These are phyloP conservation scores for Fusarium avenaceum DNA, from an alignment of 2,329 filamentous ascomycete species.

Conservation along the genomic window DNA sequence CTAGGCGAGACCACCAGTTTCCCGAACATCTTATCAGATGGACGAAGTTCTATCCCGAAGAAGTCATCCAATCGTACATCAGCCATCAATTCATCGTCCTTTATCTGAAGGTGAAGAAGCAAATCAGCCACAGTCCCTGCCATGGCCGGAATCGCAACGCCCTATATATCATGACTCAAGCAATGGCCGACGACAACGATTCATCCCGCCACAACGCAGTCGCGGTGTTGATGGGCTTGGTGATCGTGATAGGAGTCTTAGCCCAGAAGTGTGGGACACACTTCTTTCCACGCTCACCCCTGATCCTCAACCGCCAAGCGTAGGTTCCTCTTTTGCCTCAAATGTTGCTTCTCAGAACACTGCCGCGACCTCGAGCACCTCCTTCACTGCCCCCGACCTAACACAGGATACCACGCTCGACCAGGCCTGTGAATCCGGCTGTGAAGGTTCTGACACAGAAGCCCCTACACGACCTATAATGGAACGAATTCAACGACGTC, in stretches of 20 bases:
- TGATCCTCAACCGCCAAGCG: constrained; percentile 83
- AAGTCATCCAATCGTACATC: constrained; percentile 6
- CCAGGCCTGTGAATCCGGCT: constrained; percentile 65
- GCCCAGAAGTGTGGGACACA: constrained; percentile 83
- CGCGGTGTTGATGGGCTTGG: constrained; percentile 77
- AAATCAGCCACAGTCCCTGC: constrained; percentile 11
- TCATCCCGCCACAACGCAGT: constrained; percentile 19
- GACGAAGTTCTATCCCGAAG: constrained; percentile 4
- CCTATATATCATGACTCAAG: not conserved
- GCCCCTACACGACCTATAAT: constrained; percentile 56
- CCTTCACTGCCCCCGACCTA: constrained; percentile 51
- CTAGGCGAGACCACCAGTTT: constrained; percentile 21
- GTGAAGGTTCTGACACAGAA: constrained; percentile 69
- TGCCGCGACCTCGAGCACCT: constrained; percentile 61
- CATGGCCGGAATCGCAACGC: not conserved
- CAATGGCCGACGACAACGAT: constrained; percentile 8
- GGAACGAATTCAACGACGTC: constrained; percentile 30
- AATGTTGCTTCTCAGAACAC: constrained; percentile 60
- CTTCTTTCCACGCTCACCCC: constrained; percentile 84
- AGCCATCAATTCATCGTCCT: constrained; percentile 5
- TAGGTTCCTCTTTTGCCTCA: constrained; percentile 85
- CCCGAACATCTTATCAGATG: constrained; percentile 6
- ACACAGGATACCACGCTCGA: constrained; percentile 55
- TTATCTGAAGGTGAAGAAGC: constrained; percentile 3
- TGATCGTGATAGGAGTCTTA: constrained; percentile 86